phyloP scores from a whole-genome alignment of 108 stramenopile species.

The Craspedostauros australis region DNA sequence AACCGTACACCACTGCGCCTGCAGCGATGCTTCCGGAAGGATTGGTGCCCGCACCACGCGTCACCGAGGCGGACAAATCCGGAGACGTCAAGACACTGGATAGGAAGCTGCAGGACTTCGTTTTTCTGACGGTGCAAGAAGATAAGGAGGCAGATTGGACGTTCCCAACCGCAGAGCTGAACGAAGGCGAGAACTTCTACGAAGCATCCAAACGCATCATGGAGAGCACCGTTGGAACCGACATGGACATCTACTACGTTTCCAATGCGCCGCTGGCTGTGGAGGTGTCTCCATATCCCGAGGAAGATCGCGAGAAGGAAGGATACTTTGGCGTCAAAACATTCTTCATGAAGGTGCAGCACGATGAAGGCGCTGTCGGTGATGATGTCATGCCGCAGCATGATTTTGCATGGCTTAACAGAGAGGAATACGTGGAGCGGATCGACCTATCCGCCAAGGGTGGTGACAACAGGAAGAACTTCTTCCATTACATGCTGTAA shows the following conservation, averaged over 20 bases:
- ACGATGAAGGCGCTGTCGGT: constrained; percentile 49
- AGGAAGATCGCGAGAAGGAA: constrained; percentile 23
- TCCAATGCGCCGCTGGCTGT: constrained; percentile 67
- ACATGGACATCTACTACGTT: constrained; percentile 53
- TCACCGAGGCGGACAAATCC: constrained; percentile 70
- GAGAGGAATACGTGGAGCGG: constrained; percentile 59
- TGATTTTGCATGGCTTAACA: constrained; percentile 74
- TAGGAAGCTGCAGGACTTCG: constrained; percentile 57
- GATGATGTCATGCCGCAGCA: constrained; percentile 18
- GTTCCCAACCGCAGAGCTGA: constrained; percentile 50
- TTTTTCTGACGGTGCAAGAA: constrained; percentile 56
- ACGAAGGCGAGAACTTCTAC: constrained; percentile 1
- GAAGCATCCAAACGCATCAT: constrained; percentile 12
- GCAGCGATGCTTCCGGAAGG: constrained; percentile 38
- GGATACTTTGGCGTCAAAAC: constrained; percentile 67
- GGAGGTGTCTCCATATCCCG: constrained; percentile 32
- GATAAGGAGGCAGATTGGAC: constrained; percentile 38
- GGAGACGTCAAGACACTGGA: constrained; percentile 61
- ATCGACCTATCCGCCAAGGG: no score
- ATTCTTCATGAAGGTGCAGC: constrained; percentile 68
- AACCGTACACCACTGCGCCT: neutral
- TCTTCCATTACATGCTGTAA: no score
- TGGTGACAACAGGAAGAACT: no score
- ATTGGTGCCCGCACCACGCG: constrained; percentile 73
- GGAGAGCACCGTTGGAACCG: constrained; percentile 19